Percentiles rank a stretch among this genome's conserved stretches.
Evolutionary conservation across 2,329 filamentous ascomycete genomes (phyloP).

Genomic region (Trichoderma cornu-damae): DNA sequence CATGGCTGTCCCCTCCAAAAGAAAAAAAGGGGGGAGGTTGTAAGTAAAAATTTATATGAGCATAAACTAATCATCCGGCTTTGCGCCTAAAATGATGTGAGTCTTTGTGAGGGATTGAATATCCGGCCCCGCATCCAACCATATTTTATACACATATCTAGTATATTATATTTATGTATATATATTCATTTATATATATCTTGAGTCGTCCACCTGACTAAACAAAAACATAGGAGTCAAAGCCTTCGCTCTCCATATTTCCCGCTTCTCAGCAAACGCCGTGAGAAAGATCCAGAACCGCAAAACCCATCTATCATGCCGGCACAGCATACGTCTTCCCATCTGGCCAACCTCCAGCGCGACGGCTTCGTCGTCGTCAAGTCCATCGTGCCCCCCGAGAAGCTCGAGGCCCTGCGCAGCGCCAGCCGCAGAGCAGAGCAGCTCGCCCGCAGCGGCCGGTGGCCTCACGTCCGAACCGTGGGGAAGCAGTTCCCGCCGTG

Average conservation of each 20-base stretch:
- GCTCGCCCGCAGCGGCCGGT: constrained; percentile 62
- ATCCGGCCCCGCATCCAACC: not conserved
- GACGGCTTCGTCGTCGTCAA: constrained; percentile 75
- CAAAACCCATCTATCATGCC: constrained; percentile 19
- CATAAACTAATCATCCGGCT: not conserved
- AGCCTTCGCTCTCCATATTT: not conserved
- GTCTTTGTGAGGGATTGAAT: not conserved
- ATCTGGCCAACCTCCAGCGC: constrained; percentile 49
- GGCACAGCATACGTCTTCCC: constrained; percentile 17
- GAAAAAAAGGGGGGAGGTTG: too few relatives aligned
- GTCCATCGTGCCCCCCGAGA: constrained; percentile 51
- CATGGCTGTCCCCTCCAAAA: too few relatives aligned
- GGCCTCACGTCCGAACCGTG: constrained; percentile 77
- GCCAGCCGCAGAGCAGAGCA: constrained; percentile 54
- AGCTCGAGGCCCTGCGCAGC: constrained; percentile 55
- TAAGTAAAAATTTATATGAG: too few relatives aligned
- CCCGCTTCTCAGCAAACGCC: not conserved
- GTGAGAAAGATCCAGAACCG: not conserved
- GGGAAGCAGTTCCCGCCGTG: constrained; percentile 91
- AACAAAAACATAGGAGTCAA: too few relatives aligned
- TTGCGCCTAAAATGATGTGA: not conserved
- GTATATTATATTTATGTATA: not conserved
- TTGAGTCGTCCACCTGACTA: too few relatives aligned
- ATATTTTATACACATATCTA: not conserved
- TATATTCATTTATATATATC: too few relatives aligned